These are phyloP conservation scores for Colletotrichum sp. DNA, from an alignment of 2,329 filamentous ascomycete genomes.

Conservation along the genomic window DNA sequence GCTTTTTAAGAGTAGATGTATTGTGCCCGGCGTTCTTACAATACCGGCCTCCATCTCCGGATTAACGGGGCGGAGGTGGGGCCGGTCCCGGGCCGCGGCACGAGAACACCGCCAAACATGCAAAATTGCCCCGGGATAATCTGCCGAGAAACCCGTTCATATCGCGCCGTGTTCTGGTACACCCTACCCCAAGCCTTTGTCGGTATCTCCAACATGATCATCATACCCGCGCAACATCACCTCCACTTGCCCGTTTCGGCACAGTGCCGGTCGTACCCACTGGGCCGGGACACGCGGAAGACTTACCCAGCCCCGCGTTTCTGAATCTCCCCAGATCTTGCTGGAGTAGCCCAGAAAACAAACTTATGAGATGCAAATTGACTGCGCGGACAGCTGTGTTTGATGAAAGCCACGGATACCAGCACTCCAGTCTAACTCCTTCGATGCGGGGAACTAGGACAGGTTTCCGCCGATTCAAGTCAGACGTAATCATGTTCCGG, in stretches of 20 bases:
- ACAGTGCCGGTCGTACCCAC: neutral
- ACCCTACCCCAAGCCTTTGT: neutral
- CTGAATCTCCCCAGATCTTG: neutral
- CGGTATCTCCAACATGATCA: too few relatives aligned
- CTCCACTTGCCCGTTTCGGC: neutral
- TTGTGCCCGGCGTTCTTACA: neutral
- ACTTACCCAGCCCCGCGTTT: neutral
- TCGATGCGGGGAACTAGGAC: neutral
- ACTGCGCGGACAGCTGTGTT: fast-evolving
- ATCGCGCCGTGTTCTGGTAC: neutral
- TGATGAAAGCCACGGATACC: fast-evolving
- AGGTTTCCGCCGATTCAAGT: neutral
- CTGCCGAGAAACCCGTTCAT: neutral
- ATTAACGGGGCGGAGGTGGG: neutral
- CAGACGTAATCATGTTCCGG: too few relatives aligned
- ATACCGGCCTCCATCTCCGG: neutral
- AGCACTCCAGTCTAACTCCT: fast-evolving
- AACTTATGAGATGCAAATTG: fast-evolving
- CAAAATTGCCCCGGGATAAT: neutral
- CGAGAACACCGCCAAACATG: neutral
- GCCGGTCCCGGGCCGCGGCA: neutral
- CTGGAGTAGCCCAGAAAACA: fast-evolving
- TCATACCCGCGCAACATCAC: neutral
- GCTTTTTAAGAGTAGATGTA: neutral
- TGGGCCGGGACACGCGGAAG: neutral